phyloP scores from a whole-genome alignment of 306 rosid species.

The Lathyrus tuberosus region DNA sequence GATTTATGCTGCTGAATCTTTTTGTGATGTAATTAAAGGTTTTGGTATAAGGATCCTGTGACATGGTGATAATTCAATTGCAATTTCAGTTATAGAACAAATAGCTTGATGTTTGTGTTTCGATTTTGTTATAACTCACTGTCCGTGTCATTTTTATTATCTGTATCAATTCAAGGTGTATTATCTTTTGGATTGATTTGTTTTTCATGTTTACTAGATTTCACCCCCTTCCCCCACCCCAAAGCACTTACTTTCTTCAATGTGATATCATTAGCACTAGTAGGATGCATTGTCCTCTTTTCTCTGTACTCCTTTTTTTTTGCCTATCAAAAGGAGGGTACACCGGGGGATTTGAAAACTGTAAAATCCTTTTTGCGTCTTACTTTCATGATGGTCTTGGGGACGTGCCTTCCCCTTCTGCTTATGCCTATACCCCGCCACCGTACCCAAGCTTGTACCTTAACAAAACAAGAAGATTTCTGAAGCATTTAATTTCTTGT shows the following conservation, averaged over 20 bases:
- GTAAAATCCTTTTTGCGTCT: neutral
- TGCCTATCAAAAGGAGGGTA: neutral
- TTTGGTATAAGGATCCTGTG: no score
- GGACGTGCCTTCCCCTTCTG: neutral
- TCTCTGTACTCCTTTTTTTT: neutral
- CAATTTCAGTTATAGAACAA: no score
- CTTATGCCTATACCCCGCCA: neutral
- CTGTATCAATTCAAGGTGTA: no score
- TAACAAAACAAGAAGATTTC: neutral
- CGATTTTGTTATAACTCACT: no score
- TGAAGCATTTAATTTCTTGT: conserved; percentile 2
- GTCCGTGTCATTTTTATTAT: no score
- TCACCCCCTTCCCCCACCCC: neutral
- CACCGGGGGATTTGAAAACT: neutral
- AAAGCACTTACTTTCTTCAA: neutral
- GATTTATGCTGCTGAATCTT: no score
- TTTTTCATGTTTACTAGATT: neutral
- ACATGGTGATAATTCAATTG: no score
- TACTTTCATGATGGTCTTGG: neutral
- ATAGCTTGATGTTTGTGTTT: no score
- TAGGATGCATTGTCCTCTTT: neutral
- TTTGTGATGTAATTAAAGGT: no score
- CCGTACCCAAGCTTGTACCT: neutral
- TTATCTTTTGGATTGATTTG: neutral
- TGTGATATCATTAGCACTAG: neutral